Evolutionary conservation across 2,329 filamentous ascomycete genomes (phyloP).

Genomic region (Cadophora malorum): DNA sequence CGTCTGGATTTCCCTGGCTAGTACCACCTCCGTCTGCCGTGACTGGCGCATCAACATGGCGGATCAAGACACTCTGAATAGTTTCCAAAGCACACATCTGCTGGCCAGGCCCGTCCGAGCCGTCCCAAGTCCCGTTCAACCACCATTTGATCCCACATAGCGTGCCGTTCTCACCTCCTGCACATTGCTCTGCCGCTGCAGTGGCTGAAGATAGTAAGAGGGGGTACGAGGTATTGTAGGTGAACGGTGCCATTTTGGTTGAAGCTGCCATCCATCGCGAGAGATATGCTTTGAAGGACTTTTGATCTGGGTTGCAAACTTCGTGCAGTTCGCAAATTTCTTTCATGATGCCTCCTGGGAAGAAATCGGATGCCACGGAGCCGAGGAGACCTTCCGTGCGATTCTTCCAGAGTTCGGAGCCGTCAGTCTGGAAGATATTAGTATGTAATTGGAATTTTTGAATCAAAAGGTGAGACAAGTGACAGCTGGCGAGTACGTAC

Average conservation of each 20-base stretch:
- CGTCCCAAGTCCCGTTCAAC: conserved; percentile 60
- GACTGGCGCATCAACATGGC: conserved; percentile 48
- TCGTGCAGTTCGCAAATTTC: conserved; percentile 67
- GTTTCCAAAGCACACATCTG: conserved; percentile 75
- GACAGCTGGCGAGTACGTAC: conserved; percentile 43
- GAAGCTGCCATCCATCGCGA: conserved; percentile 67
- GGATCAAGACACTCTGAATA: conserved; percentile 64
- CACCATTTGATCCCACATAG: conserved; percentile 69
- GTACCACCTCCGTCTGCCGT: conserved; percentile 63
- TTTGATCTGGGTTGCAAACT: conserved; percentile 67
- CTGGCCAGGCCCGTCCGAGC: conserved; percentile 67
- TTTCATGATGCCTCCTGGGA: conserved; percentile 62
- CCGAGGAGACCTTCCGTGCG: conserved; percentile 62
- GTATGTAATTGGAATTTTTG: background rate
- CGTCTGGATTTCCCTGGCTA: conserved; percentile 49
- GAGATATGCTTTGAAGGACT: conserved; percentile 69
- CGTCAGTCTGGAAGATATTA: conserved; percentile 45
- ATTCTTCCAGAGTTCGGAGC: conserved; percentile 60
- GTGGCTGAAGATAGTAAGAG: conserved; percentile 60
- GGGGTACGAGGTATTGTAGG: conserved; percentile 58
- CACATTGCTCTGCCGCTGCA: conserved; percentile 65
- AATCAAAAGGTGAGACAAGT: background rate
- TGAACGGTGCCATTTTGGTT: conserved; percentile 69
- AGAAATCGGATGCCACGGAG: conserved; percentile 60
- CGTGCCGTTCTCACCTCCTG: conserved; percentile 60